A percentile compares a stretch with the other conserved stretches of the same genome.
These are phyloP conservation scores for Annulohypoxylon nitens DNA, from an alignment of 495 filamentous ascomycete genomes.

Conservation along the genomic window DNA sequence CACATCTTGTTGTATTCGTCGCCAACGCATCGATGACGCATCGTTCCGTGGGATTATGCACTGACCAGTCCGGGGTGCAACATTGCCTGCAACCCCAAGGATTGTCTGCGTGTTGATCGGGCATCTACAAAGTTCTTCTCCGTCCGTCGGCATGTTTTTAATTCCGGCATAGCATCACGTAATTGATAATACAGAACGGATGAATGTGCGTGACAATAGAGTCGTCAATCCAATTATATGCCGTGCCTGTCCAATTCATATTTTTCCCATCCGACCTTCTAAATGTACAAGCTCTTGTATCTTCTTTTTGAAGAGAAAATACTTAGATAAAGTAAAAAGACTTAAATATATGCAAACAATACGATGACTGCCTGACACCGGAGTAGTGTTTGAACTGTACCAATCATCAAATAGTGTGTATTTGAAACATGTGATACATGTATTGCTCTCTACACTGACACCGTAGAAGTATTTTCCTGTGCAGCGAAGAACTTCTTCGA, in stretches of 20 bases:
- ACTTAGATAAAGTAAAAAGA: neutral
- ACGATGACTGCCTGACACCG: neutral
- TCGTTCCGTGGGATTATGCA: slow-evolving; percentile 16
- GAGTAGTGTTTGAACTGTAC: slow-evolving; percentile 1
- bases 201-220: neutral
- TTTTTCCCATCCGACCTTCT: slow-evolving; percentile 1
- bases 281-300: neutral
- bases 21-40: slow-evolving; percentile 43
- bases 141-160: slow-evolving; percentile 3
- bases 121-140: slow-evolving; percentile 6
- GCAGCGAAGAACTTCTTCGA: slow-evolving; percentile 93
- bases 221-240: neutral
- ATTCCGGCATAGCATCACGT: neutral
- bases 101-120: slow-evolving; percentile 8
- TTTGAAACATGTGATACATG: neutral
- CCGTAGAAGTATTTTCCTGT: slow-evolving; percentile 52
- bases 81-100: neutral
- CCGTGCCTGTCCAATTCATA: slow-evolving; percentile 1
- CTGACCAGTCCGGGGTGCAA: neutral
- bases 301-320: neutral
- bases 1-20: slow-evolving; percentile 12
- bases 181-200: neutral
- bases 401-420: neutral
- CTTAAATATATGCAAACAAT: neutral
- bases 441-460: slow-evolving; percentile 31